Conservation (phyloP, 805 yeast genomes). For the Wickerhamomyces kurtzmanii region DNA sequence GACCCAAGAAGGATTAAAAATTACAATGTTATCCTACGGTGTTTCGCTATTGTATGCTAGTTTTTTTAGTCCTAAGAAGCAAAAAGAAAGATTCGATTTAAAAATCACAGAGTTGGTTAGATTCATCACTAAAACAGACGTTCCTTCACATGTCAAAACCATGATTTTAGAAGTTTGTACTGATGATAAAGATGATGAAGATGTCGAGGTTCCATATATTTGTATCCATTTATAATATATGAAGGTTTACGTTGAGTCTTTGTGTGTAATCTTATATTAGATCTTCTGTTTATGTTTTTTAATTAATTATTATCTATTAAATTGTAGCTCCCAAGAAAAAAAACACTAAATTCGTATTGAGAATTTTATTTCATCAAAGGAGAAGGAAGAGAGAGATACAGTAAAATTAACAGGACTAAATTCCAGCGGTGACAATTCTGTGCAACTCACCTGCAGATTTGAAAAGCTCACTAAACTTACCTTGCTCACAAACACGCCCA, state of each 20-base stretch:
- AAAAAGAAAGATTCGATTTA: slow-evolving; percentile 64
- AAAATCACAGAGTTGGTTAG: slow-evolving; percentile 70
- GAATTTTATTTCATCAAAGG: too few relatives aligned
- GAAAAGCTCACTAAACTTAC: slow-evolving; percentile 22
- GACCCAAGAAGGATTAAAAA: slow-evolving; percentile 73
- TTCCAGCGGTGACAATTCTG: slow-evolving; percentile 19
- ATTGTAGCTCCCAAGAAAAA: too few relatives aligned
- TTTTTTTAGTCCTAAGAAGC: slow-evolving; percentile 87
- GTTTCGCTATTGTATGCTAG: slow-evolving; percentile 86
- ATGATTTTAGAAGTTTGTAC: slow-evolving; percentile 86
- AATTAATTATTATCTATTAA: too few relatives aligned
- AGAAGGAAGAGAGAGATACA: too few relatives aligned
- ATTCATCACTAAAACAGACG: slow-evolving; percentile 74
- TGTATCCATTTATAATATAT: slow-evolving; percentile 50
- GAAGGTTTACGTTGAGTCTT: too few relatives aligned
- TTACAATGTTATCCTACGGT: slow-evolving; percentile 87
- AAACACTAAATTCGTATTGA: too few relatives aligned
- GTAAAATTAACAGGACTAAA: background rate
- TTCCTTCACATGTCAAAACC: slow-evolving; percentile 64
- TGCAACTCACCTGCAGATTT: slow-evolving; percentile 18
- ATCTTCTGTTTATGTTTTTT: too few relatives aligned
- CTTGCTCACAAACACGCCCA: slow-evolving; percentile 40
- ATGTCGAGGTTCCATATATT: slow-evolving; percentile 88
- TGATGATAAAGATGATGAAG: slow-evolving; percentile 89
- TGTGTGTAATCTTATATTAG: too few relatives aligned